Evolutionary conservation across 1,284 basidiomycete species (phyloP).

Genomic region (Fomes fomentarius): DNA sequence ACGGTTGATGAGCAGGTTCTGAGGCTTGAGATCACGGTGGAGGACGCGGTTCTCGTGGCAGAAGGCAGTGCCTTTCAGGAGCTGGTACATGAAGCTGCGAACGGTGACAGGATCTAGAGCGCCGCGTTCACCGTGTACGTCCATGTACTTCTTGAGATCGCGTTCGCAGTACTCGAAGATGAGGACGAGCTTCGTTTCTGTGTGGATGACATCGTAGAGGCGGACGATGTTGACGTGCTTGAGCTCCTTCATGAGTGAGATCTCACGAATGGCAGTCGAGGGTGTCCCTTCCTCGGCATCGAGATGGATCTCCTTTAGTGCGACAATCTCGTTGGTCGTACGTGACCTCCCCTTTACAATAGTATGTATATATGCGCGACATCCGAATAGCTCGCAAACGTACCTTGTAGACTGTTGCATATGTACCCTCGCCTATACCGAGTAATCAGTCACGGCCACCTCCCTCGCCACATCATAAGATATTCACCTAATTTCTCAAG

Average conservation of each 20-base stretch:
- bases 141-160: constrained; percentile 99
- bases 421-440: constrained; percentile 75
- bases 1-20: constrained; percentile 96
- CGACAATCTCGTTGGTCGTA: constrained; percentile 89
- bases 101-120: constrained; percentile 94
- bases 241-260: constrained; percentile 96
- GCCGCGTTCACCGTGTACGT: constrained; percentile 94
- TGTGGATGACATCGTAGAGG: constrained; percentile 98
- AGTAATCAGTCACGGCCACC: constrained; percentile 7
- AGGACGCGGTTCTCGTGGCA: constrained; percentile 99
- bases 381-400: neutral
- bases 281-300: constrained; percentile 96
- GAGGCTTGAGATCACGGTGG: constrained; percentile 97
- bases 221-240: constrained; percentile 96
- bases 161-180: constrained; percentile 99
- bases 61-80: constrained; percentile 97
- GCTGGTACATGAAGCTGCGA: constrained; percentile 96
- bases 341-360: constrained; percentile 74
- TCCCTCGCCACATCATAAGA: neutral
- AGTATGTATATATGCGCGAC: constrained; percentile 5
- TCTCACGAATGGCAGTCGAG: constrained; percentile 94
- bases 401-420: constrained; percentile 93
- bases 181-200: constrained; percentile 96
- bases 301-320: constrained; percentile 93
- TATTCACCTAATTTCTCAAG: constrained; percentile 82